A percentile compares a stretch with the other conserved stretches of the same genome.
Conservation (phyloP, 148 eudicot genomes). For the Nepenthes gracilis region DNA sequence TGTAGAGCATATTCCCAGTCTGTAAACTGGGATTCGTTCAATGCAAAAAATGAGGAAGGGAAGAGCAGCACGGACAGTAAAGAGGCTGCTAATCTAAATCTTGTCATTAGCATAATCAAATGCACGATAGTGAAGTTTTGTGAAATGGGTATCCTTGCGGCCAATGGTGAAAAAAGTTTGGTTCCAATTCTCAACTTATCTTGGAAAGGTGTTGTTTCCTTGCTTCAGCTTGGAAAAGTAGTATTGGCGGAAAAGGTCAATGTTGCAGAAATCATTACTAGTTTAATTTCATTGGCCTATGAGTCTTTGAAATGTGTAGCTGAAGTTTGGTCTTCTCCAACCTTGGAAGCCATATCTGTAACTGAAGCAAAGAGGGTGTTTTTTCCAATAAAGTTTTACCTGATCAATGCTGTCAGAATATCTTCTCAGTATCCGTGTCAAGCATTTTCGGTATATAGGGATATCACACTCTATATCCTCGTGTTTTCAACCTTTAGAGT, state of each 20-base stretch:
- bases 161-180: constrained; percentile 78
- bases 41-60: constrained; percentile 13
- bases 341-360: constrained; percentile 33
- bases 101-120: constrained; percentile 37
- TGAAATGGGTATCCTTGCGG: constrained; percentile 77
- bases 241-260: constrained; percentile 52
- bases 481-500: constrained; percentile 52
- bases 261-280: constrained; percentile 43
- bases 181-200: constrained; percentile 69
- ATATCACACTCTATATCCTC: constrained; percentile 40
- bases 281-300: constrained; percentile 57
- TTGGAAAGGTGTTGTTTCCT: constrained; percentile 90
- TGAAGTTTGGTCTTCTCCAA: constrained; percentile 52
- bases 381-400: constrained; percentile 80
- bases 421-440: constrained; percentile 65
- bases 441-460: constrained; percentile 49
- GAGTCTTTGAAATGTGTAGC: constrained; percentile 66
- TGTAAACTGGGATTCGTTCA: constrained; percentile 42
- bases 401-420: constrained; percentile 84
- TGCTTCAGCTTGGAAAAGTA: constrained; percentile 85
- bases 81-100: constrained; percentile 23
- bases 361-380: constrained; percentile 77
- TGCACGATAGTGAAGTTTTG: constrained; percentile 51
- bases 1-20: constrained; percentile 53
- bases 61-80: constrained; percentile 13